phyloP scores from a whole-genome alignment of 164 flowering plant genomes.

The Paratinospora sagittata region DNA sequence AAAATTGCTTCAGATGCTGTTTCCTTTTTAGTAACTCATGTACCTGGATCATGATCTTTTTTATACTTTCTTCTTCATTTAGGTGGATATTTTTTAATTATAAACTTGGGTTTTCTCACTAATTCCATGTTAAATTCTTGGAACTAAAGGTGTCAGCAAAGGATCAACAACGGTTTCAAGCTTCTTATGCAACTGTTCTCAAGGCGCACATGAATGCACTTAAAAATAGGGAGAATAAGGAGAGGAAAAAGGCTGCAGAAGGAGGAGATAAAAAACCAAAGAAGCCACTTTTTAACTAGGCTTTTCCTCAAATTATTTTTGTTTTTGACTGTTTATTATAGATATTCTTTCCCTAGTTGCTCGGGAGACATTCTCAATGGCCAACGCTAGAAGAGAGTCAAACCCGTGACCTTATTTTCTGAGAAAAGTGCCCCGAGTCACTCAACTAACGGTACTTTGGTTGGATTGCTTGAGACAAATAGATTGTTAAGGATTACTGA shows the following conservation, averaged over 20 bases:
- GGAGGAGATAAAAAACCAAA: conserved; percentile 49
- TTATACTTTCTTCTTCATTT: not conserved
- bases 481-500: too few relatives aligned
- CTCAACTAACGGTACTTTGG: too few relatives aligned
- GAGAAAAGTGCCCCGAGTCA: too few relatives aligned
- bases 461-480: too few relatives aligned
- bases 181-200: conserved; percentile 79
- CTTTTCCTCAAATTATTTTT: not conserved
- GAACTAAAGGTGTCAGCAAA: conserved; percentile 55
- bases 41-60: too few relatives aligned
- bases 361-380: too few relatives aligned
- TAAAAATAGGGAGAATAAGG: conserved; percentile 89
- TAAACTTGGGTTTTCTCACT: not conserved
- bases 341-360: not conserved
- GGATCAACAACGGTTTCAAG: conserved; percentile 86
- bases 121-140: not conserved
- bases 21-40: too few relatives aligned
- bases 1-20: too few relatives aligned
- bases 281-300: conserved; percentile 22
- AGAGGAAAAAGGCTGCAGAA: conserved; percentile 57
- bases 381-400: too few relatives aligned
- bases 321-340: not conserved
- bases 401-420: too few relatives aligned
- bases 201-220: conserved; percentile 88
- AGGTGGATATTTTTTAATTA: not conserved